phyloP scores from a whole-genome alignment of 768 basidiomycete genomes.

The Erythrobasidium yunnanense region DNA sequence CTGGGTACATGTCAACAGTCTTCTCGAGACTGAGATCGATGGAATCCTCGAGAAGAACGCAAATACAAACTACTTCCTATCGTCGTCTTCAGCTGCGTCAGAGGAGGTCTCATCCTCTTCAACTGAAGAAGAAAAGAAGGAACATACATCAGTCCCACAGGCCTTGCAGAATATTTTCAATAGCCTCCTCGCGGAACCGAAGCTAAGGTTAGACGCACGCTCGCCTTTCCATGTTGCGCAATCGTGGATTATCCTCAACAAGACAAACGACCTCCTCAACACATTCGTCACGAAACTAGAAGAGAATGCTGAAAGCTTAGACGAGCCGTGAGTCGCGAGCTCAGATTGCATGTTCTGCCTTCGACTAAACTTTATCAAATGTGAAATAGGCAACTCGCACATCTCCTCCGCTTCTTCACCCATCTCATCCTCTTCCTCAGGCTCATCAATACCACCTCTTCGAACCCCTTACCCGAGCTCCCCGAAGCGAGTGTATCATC shows the following conservation, averaged over 20 bases:
- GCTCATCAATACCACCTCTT: conserved; percentile 54
- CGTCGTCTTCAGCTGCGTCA: not conserved
- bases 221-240: conserved; percentile 76
- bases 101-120: not conserved
- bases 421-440: conserved; percentile 82
- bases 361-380: not conserved
- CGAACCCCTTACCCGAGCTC: conserved; percentile 43
- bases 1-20: conserved; percentile 74
- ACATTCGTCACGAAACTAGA: conserved; percentile 44
- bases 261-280: conserved; percentile 55
- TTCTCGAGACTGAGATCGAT: conserved; percentile 70
- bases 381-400: conserved; percentile 26
- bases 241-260: conserved; percentile 61
- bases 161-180: conserved; percentile 23
- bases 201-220: conserved; percentile 49
- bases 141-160: not conserved
- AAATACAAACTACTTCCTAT: conserved; percentile 51
- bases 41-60: conserved; percentile 55
- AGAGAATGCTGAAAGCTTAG: conserved; percentile 35
- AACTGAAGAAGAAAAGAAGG: not conserved
- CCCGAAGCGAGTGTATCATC: conserved; percentile 64
- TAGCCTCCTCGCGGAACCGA: not conserved
- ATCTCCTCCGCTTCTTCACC: conserved; percentile 62
- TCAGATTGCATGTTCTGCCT: not conserved
- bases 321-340: conserved; percentile 40